These are phyloP conservation scores for Chrysoporthe cubensis DNA, from an alignment of 2,329 filamentous ascomycete species.

Conservation along the genomic window DNA sequence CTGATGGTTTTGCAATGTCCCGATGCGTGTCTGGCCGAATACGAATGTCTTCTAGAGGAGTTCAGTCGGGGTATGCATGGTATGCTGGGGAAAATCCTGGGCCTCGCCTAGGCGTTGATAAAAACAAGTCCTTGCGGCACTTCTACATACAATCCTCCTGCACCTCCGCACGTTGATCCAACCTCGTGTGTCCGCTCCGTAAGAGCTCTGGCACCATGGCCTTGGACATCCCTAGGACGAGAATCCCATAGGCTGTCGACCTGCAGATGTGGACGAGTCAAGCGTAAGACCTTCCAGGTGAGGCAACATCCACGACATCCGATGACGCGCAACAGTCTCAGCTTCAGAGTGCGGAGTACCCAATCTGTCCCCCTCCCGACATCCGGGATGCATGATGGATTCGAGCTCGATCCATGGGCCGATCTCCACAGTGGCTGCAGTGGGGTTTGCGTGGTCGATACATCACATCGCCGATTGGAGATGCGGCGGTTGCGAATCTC, in stretches of 20 bases:
- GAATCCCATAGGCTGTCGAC: not conserved
- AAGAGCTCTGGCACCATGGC: not conserved
- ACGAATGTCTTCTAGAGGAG: slow-evolving; percentile 8
- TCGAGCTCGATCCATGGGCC: slow-evolving; percentile 4
- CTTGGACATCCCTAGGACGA: not conserved
- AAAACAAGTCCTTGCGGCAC: slow-evolving; percentile 3
- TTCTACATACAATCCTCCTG: not conserved
- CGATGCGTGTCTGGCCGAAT: not conserved
- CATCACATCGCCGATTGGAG: slow-evolving; percentile 3
- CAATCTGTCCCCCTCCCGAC: not conserved
- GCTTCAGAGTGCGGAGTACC: too few species aligned
- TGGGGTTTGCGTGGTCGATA: not conserved
- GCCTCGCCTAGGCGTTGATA: not conserved
- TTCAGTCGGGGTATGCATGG: not conserved
- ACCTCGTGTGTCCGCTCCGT: not conserved
- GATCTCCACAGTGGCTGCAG: slow-evolving; percentile 11
- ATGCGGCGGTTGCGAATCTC: slow-evolving; percentile 21
- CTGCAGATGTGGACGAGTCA: not conserved
- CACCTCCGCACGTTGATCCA: not conserved
- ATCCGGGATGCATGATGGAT: not conserved
- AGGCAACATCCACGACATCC: slow-evolving; percentile 21
- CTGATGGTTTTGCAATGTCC: not conserved
- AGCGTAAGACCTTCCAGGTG: not conserved
- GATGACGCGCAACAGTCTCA: not conserved
- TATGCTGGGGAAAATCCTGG: slow-evolving; percentile 1